Evolutionary conservation across 2,329 filamentous ascomycete genomes (phyloP).

Genomic region (Parafenestella ontariensis): DNA sequence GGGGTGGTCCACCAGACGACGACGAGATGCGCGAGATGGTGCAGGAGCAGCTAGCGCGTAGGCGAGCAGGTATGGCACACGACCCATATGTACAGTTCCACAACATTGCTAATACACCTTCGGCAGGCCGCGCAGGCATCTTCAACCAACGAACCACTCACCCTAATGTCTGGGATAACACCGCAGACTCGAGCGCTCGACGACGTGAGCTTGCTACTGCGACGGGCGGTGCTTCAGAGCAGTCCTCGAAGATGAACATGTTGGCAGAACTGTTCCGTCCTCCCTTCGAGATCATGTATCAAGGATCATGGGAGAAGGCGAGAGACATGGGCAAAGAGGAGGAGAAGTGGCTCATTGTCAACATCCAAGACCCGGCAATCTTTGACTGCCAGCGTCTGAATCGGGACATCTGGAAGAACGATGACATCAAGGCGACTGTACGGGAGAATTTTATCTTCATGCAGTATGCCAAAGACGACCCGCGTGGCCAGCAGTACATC

Average conservation of each 20-base stretch:
- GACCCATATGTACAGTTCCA: slow-evolving; percentile 20
- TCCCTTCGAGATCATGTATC: slow-evolving; percentile 87
- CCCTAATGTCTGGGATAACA: slow-evolving; percentile 66
- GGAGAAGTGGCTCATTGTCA: slow-evolving; percentile 94
- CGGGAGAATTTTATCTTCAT: slow-evolving; percentile 94
- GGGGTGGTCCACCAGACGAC: slow-evolving; percentile 53
- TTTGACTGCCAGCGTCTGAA: slow-evolving; percentile 96
- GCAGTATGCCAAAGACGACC: slow-evolving; percentile 89
- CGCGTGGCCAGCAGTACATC: slow-evolving; percentile 78
- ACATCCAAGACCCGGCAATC: slow-evolving; percentile 90
- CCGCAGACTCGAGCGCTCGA: slow-evolving; percentile 55
- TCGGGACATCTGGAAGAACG: slow-evolving; percentile 93
- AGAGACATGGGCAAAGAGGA: slow-evolving; percentile 84
- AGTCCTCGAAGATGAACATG: slow-evolving; percentile 73
- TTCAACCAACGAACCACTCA: slow-evolving; percentile 70
- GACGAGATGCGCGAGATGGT: slow-evolving; percentile 67
- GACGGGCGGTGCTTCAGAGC: slow-evolving; percentile 70
- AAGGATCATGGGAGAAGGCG: slow-evolving; percentile 81
- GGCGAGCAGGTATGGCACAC: slow-evolving; percentile 36
- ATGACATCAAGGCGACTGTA: slow-evolving; percentile 77
- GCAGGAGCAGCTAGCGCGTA: slow-evolving; percentile 68
- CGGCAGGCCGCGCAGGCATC: slow-evolving; percentile 61
- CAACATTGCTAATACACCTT: slow-evolving; percentile 36
- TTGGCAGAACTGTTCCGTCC: slow-evolving; percentile 93
- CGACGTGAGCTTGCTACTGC: slow-evolving; percentile 64